A percentile compares a stretch with the other conserved stretches of the same genome.
phyloP scores from a whole-genome alignment of 2,329 filamentous ascomycete species.

The Botrytis pseudocinerea region DNA sequence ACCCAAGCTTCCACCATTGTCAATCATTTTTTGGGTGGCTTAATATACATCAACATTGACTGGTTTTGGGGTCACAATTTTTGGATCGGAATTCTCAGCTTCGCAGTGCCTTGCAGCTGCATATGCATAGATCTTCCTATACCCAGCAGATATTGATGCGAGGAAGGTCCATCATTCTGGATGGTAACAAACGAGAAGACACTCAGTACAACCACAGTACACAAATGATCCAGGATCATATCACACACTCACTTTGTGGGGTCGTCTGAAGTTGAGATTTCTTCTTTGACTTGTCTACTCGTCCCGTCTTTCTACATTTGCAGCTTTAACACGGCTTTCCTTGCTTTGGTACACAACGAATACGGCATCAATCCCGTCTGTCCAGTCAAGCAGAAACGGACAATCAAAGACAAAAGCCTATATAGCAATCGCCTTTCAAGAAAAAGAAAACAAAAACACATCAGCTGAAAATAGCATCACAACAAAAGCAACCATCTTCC shows the following conservation, averaged over 20 bases:
- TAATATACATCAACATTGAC: not conserved
- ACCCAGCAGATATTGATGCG: constrained; percentile 15
- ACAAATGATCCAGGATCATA: constrained; percentile 6
- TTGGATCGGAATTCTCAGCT: constrained; percentile 8
- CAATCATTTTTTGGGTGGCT: not conserved
- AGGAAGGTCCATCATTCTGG: constrained; percentile 2
- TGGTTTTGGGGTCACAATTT: not conserved
- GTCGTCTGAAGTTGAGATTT: not conserved
- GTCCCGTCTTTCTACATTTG: not conserved
- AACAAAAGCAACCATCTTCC: constrained; percentile 6
- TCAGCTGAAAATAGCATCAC: not conserved
- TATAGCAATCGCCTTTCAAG: not conserved
- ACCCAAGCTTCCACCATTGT: not conserved
- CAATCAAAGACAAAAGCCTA: not conserved
- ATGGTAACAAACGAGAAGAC: constrained; percentile 6
- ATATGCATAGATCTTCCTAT: constrained; percentile 21
- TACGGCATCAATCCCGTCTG: not conserved
- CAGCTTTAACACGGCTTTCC: not conserved
- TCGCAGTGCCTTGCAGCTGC: constrained; percentile 12
- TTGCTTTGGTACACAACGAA: constrained; percentile 1
- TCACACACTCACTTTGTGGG: constrained; percentile 10
- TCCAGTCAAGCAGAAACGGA: not conserved
- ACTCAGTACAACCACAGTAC: not conserved
- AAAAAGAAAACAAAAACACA: not conserved
- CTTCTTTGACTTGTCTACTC: not conserved